Evolutionary conservation across 805 yeast genomes (phyloP).

Genomic region (Lipomyces sp.): DNA sequence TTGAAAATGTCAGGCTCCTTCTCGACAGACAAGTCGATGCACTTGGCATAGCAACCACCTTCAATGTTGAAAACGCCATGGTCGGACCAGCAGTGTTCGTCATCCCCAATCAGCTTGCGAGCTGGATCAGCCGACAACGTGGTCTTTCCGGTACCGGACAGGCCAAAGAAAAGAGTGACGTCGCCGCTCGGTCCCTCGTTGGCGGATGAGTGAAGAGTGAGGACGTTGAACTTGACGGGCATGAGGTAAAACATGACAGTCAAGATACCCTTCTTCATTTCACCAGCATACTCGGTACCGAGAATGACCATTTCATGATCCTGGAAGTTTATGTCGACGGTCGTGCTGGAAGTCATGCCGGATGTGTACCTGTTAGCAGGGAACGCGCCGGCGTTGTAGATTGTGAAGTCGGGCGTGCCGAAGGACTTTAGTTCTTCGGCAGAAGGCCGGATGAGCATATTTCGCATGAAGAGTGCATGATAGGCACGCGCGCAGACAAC

Average conservation of each 20-base stretch:
- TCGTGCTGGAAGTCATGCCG: slow-evolving; percentile 96
- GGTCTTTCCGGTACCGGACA: slow-evolving; percentile 98
- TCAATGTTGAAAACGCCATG: slow-evolving; percentile 98
- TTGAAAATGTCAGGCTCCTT: slow-evolving; percentile 98
- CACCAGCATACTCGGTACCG: slow-evolving; percentile 99
- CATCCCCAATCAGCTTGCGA: slow-evolving; percentile 94
- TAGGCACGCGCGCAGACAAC: slow-evolving; percentile 97
- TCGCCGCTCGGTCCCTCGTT: slow-evolving; percentile 85
- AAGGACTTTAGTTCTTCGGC: slow-evolving; percentile 83
- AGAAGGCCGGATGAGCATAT: slow-evolving; percentile 95
- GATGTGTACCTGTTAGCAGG: slow-evolving; percentile 95
- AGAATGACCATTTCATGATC: slow-evolving; percentile 98
- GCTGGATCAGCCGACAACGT: slow-evolving; percentile 95
- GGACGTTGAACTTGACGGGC: slow-evolving; percentile 90
- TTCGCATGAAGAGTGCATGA: slow-evolving; percentile 97
- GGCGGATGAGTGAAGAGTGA: slow-evolving; percentile 93
- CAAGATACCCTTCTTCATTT: slow-evolving; percentile 99
- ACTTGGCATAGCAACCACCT: slow-evolving; percentile 99
- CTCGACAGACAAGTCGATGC: slow-evolving; percentile 84
- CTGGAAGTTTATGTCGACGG: slow-evolving; percentile 95
- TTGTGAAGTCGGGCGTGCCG: slow-evolving; percentile 97
- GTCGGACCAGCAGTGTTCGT: slow-evolving; percentile 99
- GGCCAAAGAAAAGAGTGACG: slow-evolving; percentile 93
- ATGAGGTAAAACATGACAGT: slow-evolving; percentile 98
- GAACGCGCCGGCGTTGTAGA: slow-evolving; percentile 98